These are phyloP conservation scores for Arabis hirsuta DNA, from an alignment of 345 rosid genomes.

Conservation along the genomic window DNA sequence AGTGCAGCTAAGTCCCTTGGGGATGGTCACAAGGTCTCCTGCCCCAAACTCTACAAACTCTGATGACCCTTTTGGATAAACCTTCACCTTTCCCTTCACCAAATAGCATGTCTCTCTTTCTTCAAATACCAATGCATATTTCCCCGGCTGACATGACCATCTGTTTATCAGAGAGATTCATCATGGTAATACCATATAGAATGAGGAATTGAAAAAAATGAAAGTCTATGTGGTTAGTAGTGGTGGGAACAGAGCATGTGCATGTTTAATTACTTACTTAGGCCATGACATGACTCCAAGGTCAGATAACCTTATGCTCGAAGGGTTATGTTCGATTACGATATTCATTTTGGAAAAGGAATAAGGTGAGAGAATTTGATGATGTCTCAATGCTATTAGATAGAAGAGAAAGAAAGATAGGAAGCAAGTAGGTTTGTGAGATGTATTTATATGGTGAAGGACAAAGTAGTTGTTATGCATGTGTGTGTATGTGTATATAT, in stretches of 20 bases:
- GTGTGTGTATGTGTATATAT: conserved; percentile 29
- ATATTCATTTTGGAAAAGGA: conserved; percentile 39
- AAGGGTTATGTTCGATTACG: conserved; percentile 39
- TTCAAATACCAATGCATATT: conserved; percentile 80
- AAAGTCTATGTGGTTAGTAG: conserved; percentile 4
- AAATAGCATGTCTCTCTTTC: conserved; percentile 89
- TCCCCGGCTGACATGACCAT: conserved; percentile 98
- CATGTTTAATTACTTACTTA: conserved; percentile 43
- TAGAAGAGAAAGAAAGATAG: conserved; percentile 30
- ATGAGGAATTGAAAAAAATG: not conserved
- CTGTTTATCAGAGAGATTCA: conserved; percentile 45
- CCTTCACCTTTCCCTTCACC: conserved; percentile 86
- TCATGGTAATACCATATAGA: conserved; percentile 18
- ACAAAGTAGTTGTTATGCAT: conserved; percentile 41
- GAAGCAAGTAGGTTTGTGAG: conserved; percentile 41
- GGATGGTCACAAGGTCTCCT: conserved; percentile 90
- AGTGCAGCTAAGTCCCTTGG: conserved; percentile 90
- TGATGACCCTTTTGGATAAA: conserved; percentile 58
- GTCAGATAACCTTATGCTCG: conserved; percentile 43
- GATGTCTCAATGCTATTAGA: conserved; percentile 31
- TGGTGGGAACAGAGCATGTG: conserved; percentile 11
- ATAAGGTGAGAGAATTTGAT: conserved; percentile 17
- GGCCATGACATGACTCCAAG: conserved; percentile 51
- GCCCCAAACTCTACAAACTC: conserved; percentile 84
- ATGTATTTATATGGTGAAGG: conserved; percentile 35